Evolutionary conservation across 148 eudicot species (phyloP).

Genomic region (Camellia lanceoleosa): DNA sequence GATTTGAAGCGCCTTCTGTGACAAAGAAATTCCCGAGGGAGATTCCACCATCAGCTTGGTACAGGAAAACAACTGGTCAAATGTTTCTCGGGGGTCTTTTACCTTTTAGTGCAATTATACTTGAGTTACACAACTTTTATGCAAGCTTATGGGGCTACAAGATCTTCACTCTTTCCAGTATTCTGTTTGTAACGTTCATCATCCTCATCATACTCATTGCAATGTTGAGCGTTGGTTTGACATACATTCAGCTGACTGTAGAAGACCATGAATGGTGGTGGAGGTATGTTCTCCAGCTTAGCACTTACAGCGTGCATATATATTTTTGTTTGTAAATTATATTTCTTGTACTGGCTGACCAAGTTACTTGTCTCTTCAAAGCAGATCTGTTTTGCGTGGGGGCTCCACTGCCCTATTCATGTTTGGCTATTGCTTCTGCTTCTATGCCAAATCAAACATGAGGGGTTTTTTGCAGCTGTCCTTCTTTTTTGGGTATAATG

Average conservation of each 20-base stretch:
- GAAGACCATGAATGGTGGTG: constrained; percentile 70
- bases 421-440: constrained; percentile 55
- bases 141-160: constrained; percentile 85
- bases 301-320: neutral
- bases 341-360: neutral
- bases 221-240: constrained; percentile 43
- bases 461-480: constrained; percentile 62
- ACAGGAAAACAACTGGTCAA: constrained; percentile 54
- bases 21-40: constrained; percentile 53
- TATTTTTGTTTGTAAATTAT: neutral
- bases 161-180: constrained; percentile 42
- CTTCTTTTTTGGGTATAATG: constrained; percentile 64
- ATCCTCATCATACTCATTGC: constrained; percentile 58
- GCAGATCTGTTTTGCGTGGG: constrained; percentile 75
- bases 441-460: constrained; percentile 64
- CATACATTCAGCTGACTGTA: constrained; percentile 43
- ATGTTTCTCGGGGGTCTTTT: constrained; percentile 72
- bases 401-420: constrained; percentile 69
- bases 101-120: constrained; percentile 68
- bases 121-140: constrained; percentile 67
- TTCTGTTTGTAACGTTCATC: constrained; percentile 47
- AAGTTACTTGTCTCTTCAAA: constrained; percentile 16
- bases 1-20: constrained; percentile 40
- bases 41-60: constrained; percentile 60
- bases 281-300: constrained; percentile 54